Conservation (phyloP, 129 eudicot species). For the Helianthus tuberosus region DNA sequence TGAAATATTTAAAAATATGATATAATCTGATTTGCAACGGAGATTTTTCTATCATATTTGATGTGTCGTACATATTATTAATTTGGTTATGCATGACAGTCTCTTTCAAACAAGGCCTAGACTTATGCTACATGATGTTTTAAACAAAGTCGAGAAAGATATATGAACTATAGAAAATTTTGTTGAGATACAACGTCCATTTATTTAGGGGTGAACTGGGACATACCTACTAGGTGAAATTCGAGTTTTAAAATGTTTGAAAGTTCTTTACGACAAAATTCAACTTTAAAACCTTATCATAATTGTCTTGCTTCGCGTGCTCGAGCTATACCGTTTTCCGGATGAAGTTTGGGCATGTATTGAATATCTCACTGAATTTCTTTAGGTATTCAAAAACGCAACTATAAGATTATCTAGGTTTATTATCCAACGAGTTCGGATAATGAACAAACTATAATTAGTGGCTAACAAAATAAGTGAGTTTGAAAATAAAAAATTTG, state of each 20-base stretch:
- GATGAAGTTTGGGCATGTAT: background rate
- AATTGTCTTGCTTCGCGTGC: background rate
- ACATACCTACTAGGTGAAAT: background rate
- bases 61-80: background rate
- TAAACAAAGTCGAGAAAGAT: background rate
- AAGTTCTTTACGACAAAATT: background rate
- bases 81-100: background rate
- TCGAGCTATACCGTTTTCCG: background rate
- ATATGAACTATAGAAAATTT: background rate
- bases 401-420: no score
- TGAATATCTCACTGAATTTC: no score
- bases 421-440: no score
- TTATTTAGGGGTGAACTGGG: background rate
- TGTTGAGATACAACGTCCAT: background rate
- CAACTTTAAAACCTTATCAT: background rate
- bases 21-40: background rate
- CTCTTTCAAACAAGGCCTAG: no score
- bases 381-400: no score
- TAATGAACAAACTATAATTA: no score
- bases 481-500: no score
- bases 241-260: background rate
- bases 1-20: no score
- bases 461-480: no score
- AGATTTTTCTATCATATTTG: background rate
- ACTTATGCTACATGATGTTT: background rate